These are phyloP conservation scores for Microascus cirrosus DNA, from an alignment of 2,329 filamentous ascomycete genomes.

Conservation along the genomic window DNA sequence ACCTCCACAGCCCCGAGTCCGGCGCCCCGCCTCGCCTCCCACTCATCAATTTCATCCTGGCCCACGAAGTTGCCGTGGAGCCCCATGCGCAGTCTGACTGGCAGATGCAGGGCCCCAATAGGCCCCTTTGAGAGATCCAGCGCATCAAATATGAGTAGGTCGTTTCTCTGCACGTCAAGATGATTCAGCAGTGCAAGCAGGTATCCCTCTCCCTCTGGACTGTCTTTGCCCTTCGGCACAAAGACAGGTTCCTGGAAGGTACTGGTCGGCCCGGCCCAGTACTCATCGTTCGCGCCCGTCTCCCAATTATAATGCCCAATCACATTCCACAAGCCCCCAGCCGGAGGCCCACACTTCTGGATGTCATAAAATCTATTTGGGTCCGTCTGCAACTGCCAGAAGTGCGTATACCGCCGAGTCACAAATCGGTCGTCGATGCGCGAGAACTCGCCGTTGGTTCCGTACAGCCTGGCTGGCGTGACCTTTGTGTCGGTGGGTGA, in stretches of 20 bases:
- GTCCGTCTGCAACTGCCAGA: conserved; percentile 30
- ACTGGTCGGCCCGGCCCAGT: conserved; percentile 29
- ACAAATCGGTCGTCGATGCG: conserved; percentile 35
- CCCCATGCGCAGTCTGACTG: conserved; percentile 26
- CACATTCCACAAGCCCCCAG: conserved; percentile 32
- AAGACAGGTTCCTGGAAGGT: conserved; percentile 44
- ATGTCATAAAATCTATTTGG: conserved; percentile 28
- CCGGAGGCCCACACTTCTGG: conserved; percentile 27
- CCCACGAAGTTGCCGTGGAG: conserved; percentile 32
- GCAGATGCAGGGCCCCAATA: conserved; percentile 26
- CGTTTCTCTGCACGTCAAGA: conserved; percentile 30
- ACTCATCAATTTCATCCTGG: conserved; percentile 28
- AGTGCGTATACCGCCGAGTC: conserved; percentile 30
- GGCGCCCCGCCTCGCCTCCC: conserved; percentile 22
- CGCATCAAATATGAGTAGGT: conserved; percentile 30
- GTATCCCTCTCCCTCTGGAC: conserved; percentile 37
- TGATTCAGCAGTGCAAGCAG: conserved; percentile 32
- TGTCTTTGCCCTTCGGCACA: conserved; percentile 27
- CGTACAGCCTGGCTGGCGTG: conserved; percentile 20
- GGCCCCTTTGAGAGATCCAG: conserved; percentile 24
- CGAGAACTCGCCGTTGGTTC: conserved; percentile 36
- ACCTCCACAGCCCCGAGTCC: conserved; percentile 25
- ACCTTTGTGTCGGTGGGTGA: conserved; percentile 23
- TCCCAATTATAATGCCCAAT: conserved; percentile 32
- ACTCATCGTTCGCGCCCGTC: conserved; percentile 25